Conservation (phyloP, 306 rosid genomes). For the Ammopiptanthus mongolicus region DNA sequence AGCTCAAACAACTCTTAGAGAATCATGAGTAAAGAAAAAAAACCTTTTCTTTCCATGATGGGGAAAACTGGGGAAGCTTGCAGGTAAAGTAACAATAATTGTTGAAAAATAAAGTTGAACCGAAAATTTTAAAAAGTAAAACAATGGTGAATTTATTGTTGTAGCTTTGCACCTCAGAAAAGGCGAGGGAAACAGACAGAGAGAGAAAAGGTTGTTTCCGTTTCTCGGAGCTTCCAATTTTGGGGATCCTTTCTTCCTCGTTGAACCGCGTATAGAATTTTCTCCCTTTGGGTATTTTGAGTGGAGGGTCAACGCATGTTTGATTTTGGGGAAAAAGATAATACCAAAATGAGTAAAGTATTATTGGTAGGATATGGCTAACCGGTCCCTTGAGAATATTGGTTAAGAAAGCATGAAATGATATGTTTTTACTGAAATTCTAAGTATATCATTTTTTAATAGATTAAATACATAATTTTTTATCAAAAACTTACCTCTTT, state of each 20-base stretch:
- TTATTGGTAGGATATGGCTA: too few relatives aligned
- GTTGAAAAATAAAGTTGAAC: neutral
- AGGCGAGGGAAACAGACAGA: neutral
- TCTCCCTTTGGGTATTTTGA: neutral
- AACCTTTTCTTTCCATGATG: neutral
- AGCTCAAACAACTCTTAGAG: too few relatives aligned
- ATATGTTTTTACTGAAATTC: too few relatives aligned
- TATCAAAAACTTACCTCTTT: too few relatives aligned
- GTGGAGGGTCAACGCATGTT: conserved; percentile 7
- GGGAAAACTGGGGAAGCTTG: conserved; percentile 30
- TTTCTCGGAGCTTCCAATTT: neutral
- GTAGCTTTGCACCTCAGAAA: conserved; percentile 14
- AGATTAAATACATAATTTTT: too few relatives aligned
- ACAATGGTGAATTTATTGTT: neutral
- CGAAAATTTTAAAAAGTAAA: neutral
- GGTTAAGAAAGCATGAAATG: too few relatives aligned
- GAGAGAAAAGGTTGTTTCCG: neutral
- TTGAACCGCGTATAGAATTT: conserved; percentile 31
- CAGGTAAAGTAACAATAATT: conserved; percentile 42
- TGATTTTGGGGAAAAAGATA: neutral
- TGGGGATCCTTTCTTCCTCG: conserved; percentile 25
- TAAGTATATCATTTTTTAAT: too few relatives aligned
- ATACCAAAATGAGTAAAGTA: too few relatives aligned
- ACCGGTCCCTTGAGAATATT: too few relatives aligned
- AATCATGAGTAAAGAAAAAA: too few relatives aligned